Percentiles rank a stretch among this genome's conserved stretches.
Evolutionary conservation across 192 early-diverging fungal genomes (phyloP).

Genomic region (Coemansia sp.): DNA sequence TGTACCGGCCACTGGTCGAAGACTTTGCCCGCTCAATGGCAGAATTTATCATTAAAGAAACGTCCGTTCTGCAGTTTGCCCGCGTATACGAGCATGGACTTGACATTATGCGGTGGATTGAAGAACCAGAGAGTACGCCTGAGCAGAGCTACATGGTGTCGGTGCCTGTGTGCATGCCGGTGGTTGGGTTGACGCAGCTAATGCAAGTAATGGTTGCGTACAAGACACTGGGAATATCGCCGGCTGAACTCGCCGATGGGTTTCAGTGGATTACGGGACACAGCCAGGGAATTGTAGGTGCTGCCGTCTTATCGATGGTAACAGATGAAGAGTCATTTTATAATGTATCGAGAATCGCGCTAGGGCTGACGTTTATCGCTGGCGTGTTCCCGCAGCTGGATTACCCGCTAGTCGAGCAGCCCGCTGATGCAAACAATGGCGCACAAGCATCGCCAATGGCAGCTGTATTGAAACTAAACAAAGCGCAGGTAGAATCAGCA

Average conservation of each 20-base stretch:
- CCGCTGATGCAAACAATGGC: background rate
- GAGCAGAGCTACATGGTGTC: slow-evolving; percentile 71
- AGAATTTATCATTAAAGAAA: slow-evolving; percentile 59
- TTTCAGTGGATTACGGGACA: slow-evolving; percentile 78
- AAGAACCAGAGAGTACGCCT: slow-evolving; percentile 66
- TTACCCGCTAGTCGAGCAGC: slow-evolving; percentile 54
- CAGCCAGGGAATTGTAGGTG: slow-evolving; percentile 87
- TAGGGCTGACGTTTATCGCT: slow-evolving; percentile 80
- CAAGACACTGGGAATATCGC: slow-evolving; percentile 64
- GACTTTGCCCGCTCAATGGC: slow-evolving; percentile 73
- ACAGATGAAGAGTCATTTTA: slow-evolving; percentile 80
- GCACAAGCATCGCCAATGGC: slow-evolving; percentile 78
- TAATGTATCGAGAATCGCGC: slow-evolving; percentile 70
- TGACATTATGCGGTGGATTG: slow-evolving; percentile 80
- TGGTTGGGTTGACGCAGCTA: slow-evolving; percentile 90
- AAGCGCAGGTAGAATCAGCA: slow-evolving; percentile 67
- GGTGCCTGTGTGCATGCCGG: slow-evolving; percentile 78
- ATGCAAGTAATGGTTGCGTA: slow-evolving; percentile 83
- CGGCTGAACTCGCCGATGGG: slow-evolving; percentile 57
- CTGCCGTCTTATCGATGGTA: slow-evolving; percentile 79
- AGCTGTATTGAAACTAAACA: slow-evolving; percentile 72
- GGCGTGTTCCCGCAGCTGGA: slow-evolving; percentile 80
- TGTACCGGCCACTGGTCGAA: slow-evolving; percentile 71
- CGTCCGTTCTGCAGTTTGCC: slow-evolving; percentile 56
- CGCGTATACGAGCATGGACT: slow-evolving; percentile 66